These are phyloP conservation scores for Wickerhamiella shivajii DNA, from an alignment of 805 yeast genomes.

Conservation along the genomic window DNA sequence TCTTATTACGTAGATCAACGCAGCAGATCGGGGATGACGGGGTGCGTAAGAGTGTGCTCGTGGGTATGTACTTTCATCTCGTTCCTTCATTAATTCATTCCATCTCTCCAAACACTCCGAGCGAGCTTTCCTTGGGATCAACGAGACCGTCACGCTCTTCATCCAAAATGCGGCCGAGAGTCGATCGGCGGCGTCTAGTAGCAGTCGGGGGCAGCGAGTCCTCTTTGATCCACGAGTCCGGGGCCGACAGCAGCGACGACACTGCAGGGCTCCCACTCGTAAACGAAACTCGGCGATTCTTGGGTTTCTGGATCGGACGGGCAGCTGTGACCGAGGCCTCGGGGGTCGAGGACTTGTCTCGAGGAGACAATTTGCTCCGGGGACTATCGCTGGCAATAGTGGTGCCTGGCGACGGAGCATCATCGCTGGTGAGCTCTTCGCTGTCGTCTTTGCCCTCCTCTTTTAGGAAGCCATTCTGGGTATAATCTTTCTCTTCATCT, in stretches of 20 bases:
- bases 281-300: background rate
- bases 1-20: too few species aligned
- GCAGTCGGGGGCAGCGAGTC: conserved; percentile 12
- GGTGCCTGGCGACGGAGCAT: background rate
- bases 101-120: conserved; percentile 28
- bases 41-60: too few species aligned
- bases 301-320: conserved; percentile 9
- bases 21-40: too few species aligned
- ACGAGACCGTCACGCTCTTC: conserved; percentile 20
- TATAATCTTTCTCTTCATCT: conserved; percentile 16
- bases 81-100: too few species aligned
- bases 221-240: conserved; percentile 16
- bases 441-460: conserved; percentile 2
- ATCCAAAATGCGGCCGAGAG: conserved; percentile 5
- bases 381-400: conserved; percentile 3
- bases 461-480: conserved; percentile 7
- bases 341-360: background rate
- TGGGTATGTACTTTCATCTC: too few species aligned
- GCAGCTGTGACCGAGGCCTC: conserved; percentile 10
- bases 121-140: conserved; percentile 16
- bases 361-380: background rate
- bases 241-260: conserved; percentile 11
- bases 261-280: conserved; percentile 1
- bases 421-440: conserved; percentile 3
- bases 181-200: conserved; percentile 7